Evolutionary conservation across 2,329 filamentous ascomycete genomes (phyloP).

Genomic region (Ophioceras dolichostomum): DNA sequence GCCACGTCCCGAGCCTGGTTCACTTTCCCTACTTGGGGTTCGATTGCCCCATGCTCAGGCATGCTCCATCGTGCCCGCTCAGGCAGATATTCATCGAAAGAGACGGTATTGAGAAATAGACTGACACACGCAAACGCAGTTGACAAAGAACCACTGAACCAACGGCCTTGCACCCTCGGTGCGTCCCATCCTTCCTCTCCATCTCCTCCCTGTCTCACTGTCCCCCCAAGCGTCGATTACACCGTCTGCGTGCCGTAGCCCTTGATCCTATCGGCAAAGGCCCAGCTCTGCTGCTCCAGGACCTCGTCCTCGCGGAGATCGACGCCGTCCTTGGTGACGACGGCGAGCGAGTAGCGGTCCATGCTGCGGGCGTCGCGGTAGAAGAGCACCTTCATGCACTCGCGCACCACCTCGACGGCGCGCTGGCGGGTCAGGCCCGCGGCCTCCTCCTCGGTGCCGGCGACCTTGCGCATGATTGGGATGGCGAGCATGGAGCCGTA

Average conservation of each 20-base stretch:
- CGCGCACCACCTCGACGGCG: slow-evolving; percentile 69
- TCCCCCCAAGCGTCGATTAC: slow-evolving; percentile 20
- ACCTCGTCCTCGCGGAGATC: slow-evolving; percentile 74
- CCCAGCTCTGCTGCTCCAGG: slow-evolving; percentile 94
- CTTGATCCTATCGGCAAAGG: slow-evolving; percentile 87
- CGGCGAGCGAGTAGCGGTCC: slow-evolving; percentile 82
- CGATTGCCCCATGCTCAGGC: too few relatives aligned
- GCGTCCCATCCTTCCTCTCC: too few relatives aligned
- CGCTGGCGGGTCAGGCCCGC: slow-evolving; percentile 61
- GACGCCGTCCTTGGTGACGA: slow-evolving; percentile 82
- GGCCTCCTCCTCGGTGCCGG: slow-evolving; percentile 72
- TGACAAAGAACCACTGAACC: too few relatives aligned
- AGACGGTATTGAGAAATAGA: too few relatives aligned
- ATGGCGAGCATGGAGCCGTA: slow-evolving; percentile 89
- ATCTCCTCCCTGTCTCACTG: neutral
- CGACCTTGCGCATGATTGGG: slow-evolving; percentile 74
- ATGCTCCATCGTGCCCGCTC: too few relatives aligned
- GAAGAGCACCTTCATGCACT: slow-evolving; percentile 97
- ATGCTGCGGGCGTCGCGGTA: slow-evolving; percentile 92
- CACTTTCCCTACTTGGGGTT: too few relatives aligned
- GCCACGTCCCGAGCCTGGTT: too few relatives aligned
- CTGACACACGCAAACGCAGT: too few relatives aligned
- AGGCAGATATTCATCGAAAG: too few relatives aligned
- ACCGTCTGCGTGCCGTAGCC: slow-evolving; percentile 84
- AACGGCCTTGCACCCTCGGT: too few relatives aligned